phyloP scores from a whole-genome alignment of 768 basidiomycete genomes.

The Termitomyces sp. region DNA sequence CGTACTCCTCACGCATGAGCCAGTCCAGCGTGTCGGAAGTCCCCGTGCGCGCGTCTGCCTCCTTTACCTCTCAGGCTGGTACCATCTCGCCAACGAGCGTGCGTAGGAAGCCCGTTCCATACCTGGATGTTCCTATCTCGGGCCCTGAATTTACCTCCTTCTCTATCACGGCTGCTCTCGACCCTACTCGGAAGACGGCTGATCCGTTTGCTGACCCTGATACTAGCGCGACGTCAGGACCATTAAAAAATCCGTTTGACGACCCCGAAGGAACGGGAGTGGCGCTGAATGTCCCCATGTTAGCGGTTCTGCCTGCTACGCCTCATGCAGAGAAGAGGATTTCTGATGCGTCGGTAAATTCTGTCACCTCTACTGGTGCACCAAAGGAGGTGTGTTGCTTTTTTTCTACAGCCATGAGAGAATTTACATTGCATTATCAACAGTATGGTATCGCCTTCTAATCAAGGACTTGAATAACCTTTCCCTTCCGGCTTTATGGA shows the following conservation, averaged over 20 bases:
- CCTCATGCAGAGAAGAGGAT: constrained; percentile 7
- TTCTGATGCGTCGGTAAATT: neutral
- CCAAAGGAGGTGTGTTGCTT: neutral
- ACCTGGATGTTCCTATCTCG: constrained; percentile 9
- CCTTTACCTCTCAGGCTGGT: neutral
- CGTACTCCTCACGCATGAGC: constrained; percentile 4
- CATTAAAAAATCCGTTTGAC: constrained; percentile 17
- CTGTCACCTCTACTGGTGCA: neutral
- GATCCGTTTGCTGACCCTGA: constrained; percentile 19
- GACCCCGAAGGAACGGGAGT: constrained; percentile 3
- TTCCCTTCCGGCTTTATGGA: neutral
- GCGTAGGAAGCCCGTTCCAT: constrained; percentile 19
- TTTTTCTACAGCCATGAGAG: neutral
- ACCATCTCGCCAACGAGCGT: neutral
- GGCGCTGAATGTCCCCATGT: constrained; percentile 2
- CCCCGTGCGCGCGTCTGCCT: neutral
- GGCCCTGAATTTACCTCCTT: neutral
- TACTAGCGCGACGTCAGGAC: neutral
- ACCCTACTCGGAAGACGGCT: constrained; percentile 1
- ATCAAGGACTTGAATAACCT: too few relatives aligned
- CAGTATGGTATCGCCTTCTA: neutral
- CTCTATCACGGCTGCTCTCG: neutral
- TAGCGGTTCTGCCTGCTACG: constrained; percentile 9
- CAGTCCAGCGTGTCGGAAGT: neutral
- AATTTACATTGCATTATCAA: neutral